These are phyloP conservation scores for Sergeia podlipaevii DNA, from an alignment of 208 protist genomes.

Conservation along the genomic window DNA sequence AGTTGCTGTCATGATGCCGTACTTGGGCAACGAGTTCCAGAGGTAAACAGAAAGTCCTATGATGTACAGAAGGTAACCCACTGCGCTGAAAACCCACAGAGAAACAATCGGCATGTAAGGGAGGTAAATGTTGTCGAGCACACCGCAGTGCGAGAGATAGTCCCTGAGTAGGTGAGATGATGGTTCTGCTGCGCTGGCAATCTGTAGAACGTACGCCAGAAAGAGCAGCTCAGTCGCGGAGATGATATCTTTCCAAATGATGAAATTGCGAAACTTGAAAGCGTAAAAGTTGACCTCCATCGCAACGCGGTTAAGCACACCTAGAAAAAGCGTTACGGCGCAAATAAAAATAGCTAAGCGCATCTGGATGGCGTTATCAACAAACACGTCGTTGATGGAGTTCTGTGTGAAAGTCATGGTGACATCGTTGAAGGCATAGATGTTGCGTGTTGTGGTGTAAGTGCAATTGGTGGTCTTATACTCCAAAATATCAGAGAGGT, in stretches of 20 bases:
- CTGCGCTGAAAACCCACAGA: constrained; percentile 51
- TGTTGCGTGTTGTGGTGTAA: constrained; percentile 28
- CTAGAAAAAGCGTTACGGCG: constrained; percentile 34
- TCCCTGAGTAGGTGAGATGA: constrained; percentile 35
- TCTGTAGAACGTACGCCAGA: constrained; percentile 43
- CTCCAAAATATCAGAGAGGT: constrained; percentile 25
- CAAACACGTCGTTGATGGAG: constrained; percentile 63
- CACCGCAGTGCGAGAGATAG: constrained; percentile 55
- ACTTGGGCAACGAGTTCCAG: constrained; percentile 64
- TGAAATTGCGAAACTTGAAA: constrained; percentile 63
- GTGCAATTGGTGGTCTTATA: constrained; percentile 46
- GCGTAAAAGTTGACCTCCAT: constrained; percentile 64
- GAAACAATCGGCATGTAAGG: constrained; percentile 38
- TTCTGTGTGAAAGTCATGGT: constrained; percentile 26
- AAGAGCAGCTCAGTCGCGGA: constrained; percentile 63
- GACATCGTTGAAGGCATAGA: constrained; percentile 60
- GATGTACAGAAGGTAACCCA: constrained; percentile 50
- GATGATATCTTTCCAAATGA: constrained; percentile 67
- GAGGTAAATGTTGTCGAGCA: constrained; percentile 30
- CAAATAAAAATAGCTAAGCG: constrained; percentile 56
- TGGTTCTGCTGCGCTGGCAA: constrained; percentile 22
- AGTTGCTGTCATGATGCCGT: constrained; percentile 62
- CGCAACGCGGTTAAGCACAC: constrained; percentile 41
- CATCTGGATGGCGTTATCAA: constrained; percentile 65
- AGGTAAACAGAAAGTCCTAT: constrained; percentile 56